Evolutionary conservation across 2,329 filamentous ascomycete species (phyloP), one percentile per base, ranked within the genome.

Genomic region (Fusarium sambucinum): DNA sequence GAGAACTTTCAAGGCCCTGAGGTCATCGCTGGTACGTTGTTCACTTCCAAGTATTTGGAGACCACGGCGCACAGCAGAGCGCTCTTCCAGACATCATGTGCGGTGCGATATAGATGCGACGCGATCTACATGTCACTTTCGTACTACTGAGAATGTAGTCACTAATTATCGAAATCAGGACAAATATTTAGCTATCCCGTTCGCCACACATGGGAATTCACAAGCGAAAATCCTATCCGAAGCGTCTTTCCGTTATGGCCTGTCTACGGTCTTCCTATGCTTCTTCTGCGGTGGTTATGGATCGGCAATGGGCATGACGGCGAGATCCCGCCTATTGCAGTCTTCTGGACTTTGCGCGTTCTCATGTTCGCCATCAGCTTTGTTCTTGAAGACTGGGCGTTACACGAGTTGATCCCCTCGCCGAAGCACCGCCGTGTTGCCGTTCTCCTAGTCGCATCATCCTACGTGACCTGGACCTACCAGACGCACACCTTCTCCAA

Each of bases 1-100:
- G 96, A 99, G 85, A 96, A 98, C 84, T 99, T 99, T 76, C 96
- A 99, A 82, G 96, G 96, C 35, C 96, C 96, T 17, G 96, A 99
- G 83, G 91, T 98, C 69, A 96, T 98, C 76, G 94, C 95, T 76
- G 95, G 95, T 97, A 88, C 72, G 90, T 61, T 59, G 16, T 38
- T 23, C 27, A 40, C 41, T 44, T 37, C 37, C 42, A 17, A 40
- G 41, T 45, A 42, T 40, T 23, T 9, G 17, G 11, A 21, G 16
- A 25, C 25, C 32, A 46, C 16, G 27, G 47, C 52, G 41, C 46
- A 56, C 45, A 48, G 14, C 19, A 38, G 30, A n/a, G 29, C 19
- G 45, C 21, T 44, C 16, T 5, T 29, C 12, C 32, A 27, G 13
- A 17, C 17, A 29, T 25, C 21, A 32, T 25, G 30, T 17, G 17